phyloP scores from a whole-genome alignment of 805 yeast genomes.

The Lipomyces starkeyi region DNA sequence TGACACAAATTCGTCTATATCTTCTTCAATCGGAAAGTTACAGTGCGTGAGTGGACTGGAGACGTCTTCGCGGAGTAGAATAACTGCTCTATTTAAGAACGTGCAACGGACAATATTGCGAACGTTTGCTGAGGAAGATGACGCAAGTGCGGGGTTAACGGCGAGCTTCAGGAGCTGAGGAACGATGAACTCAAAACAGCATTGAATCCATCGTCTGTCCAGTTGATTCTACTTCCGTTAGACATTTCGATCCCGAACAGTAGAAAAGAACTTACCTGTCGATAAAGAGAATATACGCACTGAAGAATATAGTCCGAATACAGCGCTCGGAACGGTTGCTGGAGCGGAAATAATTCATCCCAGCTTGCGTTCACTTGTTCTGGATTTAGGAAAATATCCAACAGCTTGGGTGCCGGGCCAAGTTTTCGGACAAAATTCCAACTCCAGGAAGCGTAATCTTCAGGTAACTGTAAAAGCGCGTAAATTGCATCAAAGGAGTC shows the following conservation, averaged over 20 bases:
- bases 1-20: slow-evolving; percentile 8
- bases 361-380: slow-evolving; percentile 9
- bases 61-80: slow-evolving; percentile 15
- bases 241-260: not conserved
- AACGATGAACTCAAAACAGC: slow-evolving; percentile 14
- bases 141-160: slow-evolving; percentile 12
- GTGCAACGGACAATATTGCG: slow-evolving; percentile 16
- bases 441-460: slow-evolving; percentile 19
- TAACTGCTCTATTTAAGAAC: slow-evolving; percentile 9
- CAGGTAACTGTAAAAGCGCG: slow-evolving; percentile 19
- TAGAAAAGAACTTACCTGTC: slow-evolving; percentile 2
- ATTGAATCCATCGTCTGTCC: slow-evolving; percentile 4
- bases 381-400: slow-evolving; percentile 18
- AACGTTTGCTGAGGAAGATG: slow-evolving; percentile 7
- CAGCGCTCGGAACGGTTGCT: slow-evolving; percentile 19
- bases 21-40: not conserved
- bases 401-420: slow-evolving; percentile 15
- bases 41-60: not conserved
- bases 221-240: not conserved
- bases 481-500: slow-evolving; percentile 16
- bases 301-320: slow-evolving; percentile 23
- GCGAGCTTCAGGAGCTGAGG: slow-evolving; percentile 6
- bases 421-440: slow-evolving; percentile 15
- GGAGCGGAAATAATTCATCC: slow-evolving; percentile 18
- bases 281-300: slow-evolving; percentile 5